These are phyloP conservation scores for Eutrema heterophyllum DNA, from an alignment of 345 rosid genomes.

Conservation along the genomic window DNA sequence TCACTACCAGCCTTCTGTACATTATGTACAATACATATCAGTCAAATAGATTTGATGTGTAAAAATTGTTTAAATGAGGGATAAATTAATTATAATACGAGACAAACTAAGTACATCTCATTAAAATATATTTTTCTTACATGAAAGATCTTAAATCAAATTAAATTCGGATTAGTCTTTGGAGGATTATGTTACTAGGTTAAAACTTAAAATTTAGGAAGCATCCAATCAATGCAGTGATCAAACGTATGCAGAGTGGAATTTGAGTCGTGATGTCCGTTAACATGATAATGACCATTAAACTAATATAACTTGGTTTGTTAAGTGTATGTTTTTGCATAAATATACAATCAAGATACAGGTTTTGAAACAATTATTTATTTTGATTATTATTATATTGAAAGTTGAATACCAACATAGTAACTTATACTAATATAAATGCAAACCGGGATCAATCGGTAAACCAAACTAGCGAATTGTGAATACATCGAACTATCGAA, in stretches of 20 bases:
- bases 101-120: not conserved
- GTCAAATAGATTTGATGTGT: not conserved
- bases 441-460: not conserved
- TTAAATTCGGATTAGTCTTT: not conserved
- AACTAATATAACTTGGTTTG: not conserved
- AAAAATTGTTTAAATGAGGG: not conserved
- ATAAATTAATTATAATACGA: not conserved
- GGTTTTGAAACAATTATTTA: not conserved
- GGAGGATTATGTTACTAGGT: not conserved
- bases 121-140: not conserved
- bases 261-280: not conserved
- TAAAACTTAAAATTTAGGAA: not conserved
- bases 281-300: not conserved
- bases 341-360: not conserved
- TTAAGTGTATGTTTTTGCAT: not conserved
- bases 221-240: not conserved
- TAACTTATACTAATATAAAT: not conserved
- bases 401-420: too few species aligned
- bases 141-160: not conserved
- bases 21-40: too few species aligned
- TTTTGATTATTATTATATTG: too few species aligned
- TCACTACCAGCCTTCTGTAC: not conserved
- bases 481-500: not conserved
- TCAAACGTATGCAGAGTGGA: not conserved
- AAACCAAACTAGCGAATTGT: not conserved